Percentiles rank a stretch among this genome's conserved stretches.
Conservation (phyloP, 495 filamentous ascomycete species). For the Diplogelasinospora grovesii region DNA sequence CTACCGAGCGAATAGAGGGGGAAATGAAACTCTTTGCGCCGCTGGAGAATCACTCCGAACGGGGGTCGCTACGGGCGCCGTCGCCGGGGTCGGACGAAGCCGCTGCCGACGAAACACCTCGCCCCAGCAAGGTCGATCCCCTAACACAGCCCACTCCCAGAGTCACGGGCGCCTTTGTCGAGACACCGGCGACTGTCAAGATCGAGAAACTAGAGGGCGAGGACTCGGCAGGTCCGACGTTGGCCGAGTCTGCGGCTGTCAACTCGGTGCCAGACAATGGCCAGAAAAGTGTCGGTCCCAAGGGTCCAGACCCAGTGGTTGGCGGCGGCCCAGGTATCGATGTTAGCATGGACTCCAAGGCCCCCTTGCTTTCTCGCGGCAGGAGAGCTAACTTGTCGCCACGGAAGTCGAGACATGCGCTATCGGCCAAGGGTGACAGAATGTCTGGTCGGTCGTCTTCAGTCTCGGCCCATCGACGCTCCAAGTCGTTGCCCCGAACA, state of each 20-base stretch:
- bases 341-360: no score
- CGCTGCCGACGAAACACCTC: slow-evolving; percentile 37
- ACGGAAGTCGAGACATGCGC: slow-evolving; percentile 10
- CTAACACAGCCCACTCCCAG: slow-evolving; percentile 44
- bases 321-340: background rate
- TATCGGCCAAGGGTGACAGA: slow-evolving; percentile 15
- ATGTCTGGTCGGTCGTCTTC: slow-evolving; percentile 22
- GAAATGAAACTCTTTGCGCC: slow-evolving; percentile 51
- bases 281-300: no score
- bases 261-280: no score
- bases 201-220: slow-evolving; percentile 20
- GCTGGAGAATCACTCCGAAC: slow-evolving; percentile 46
- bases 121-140: slow-evolving; percentile 35
- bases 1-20: slow-evolving; percentile 47
- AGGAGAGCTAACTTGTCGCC: background rate
- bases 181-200: slow-evolving; percentile 42
- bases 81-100: slow-evolving; percentile 34
- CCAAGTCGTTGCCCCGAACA: slow-evolving; percentile 27
- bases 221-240: background rate
- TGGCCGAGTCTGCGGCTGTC: no score
- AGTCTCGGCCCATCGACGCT: slow-evolving; percentile 18
- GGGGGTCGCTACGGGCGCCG: slow-evolving; percentile 41
- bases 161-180: slow-evolving; percentile 45
- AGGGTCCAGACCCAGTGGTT: no score
- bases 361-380: slow-evolving; percentile 5